These are phyloP conservation scores for Raffaelea deltoideospora DNA, from an alignment of 2,329 filamentous ascomycete species.

Conservation along the genomic window DNA sequence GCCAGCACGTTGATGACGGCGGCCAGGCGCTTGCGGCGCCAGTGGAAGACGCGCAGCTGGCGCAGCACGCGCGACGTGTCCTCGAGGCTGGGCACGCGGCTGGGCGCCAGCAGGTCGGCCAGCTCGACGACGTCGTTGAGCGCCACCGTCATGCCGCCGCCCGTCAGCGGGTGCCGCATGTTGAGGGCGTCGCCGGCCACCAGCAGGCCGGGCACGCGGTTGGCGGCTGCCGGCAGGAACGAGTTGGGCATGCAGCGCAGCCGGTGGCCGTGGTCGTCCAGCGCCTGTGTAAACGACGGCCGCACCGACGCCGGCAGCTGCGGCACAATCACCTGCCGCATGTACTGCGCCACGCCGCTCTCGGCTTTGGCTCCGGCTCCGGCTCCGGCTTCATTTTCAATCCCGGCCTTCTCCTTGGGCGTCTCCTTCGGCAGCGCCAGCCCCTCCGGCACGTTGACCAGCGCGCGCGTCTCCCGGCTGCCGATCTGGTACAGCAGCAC, in stretches of 20 bases:
- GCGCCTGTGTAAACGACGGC: slow-evolving; percentile 58
- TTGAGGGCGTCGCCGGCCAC: slow-evolving; percentile 97
- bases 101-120: slow-evolving; percentile 55
- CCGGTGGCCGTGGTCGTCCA: slow-evolving; percentile 43
- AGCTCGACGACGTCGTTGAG: slow-evolving; percentile 83
- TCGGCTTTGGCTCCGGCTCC: slow-evolving; percentile 55
- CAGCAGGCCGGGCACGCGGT: slow-evolving; percentile 62
- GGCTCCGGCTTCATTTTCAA: too few species aligned
- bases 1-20: slow-evolving; percentile 96
- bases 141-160: slow-evolving; percentile 95
- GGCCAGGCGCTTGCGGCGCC: slow-evolving; percentile 66
- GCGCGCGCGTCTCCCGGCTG: slow-evolving; percentile 76
- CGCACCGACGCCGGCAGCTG: slow-evolving; percentile 56
- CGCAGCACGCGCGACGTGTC: slow-evolving; percentile 49
- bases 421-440: too few species aligned
- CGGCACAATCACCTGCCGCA: slow-evolving; percentile 62
- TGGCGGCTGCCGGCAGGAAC: slow-evolving; percentile 64
- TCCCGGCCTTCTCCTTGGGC: too few species aligned
- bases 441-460: slow-evolving; percentile 75
- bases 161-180: slow-evolving; percentile 97
- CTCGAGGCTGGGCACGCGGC: slow-evolving; percentile 50
- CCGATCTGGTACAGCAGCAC: slow-evolving; percentile 95
- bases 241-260: slow-evolving; percentile 87
- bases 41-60: slow-evolving; percentile 69
- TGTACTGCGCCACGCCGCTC: slow-evolving; percentile 75